Base-by-base conservation (phyloP, 202 grass and related monocot species). In the Digitaria exilis region DNA sequence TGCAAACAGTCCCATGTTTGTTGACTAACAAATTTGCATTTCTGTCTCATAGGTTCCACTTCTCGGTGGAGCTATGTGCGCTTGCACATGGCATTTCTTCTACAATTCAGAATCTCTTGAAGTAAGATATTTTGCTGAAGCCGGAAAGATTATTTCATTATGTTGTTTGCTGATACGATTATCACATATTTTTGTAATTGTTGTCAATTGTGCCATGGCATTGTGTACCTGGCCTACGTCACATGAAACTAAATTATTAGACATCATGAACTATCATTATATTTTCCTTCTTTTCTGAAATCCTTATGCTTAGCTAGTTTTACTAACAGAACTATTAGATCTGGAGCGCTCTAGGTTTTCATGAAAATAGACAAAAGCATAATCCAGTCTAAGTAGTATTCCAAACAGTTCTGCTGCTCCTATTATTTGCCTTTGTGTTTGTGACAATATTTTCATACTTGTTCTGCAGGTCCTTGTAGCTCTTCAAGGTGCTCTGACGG, bases 11-110 rank as follows among this genome's bases (percentile, higher is more conserved):
- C 50, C 9, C 42, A 66, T 79, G 59, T 48, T 73, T 62, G 26
- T 15, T 73, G 35, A 58, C 64, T 79, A 26, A 79, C 37, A 71
- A 4, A 35, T 61, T 18, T 71, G 49, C 68, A 59, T 80, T 80
- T 79, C 59, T 92, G 21, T 48, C 31, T 25, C 48, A 59, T 55
- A 98, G 93, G 92, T 96, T 79, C 96, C 96, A 30, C 89, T 92
- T 73, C 96, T 95, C 24, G 96, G 96, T 71, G 96, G 96, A 85
- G 96, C 93, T 18, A 85, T 98, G 58, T 98, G 93, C 26, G 91
- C 91, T 50, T 98, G 96, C 83, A 95, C 90, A 0, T 98, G 96
- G 96, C 92, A 98, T 90, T 95, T 98, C 87, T 98, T 98, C 82
- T 98, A 98, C 76, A 98, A 95, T 60, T 89, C 91, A 75, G 92